Evolutionary conservation across 2,329 filamentous ascomycete species (phyloP).

Genomic region (Graphilbum fragrans): DNA sequence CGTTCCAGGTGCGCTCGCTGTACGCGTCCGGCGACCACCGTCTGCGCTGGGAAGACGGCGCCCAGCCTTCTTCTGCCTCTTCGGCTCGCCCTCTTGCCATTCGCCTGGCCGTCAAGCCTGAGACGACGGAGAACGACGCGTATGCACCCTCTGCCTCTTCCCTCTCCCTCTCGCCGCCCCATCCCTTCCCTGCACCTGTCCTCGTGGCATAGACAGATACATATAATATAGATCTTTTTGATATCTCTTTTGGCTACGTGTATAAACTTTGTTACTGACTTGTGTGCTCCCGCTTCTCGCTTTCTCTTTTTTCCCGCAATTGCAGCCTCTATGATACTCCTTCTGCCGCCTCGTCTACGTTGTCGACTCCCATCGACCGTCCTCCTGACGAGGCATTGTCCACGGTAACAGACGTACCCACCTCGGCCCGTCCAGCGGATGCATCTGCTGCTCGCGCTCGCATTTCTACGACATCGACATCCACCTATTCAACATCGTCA

Average conservation of each 20-base stretch:
- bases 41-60: constrained; percentile 39
- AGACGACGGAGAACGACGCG: background rate
- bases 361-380: background rate
- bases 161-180: constrained; percentile 1
- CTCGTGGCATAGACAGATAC: background rate
- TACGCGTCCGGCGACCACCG: constrained; percentile 45
- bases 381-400: background rate
- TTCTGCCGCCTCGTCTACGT: background rate
- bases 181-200: background rate
- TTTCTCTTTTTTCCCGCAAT: background rate
- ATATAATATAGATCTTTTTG: background rate
- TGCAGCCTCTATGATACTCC: background rate
- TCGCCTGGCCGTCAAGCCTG: background rate
- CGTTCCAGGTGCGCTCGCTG: constrained; percentile 56
- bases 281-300: background rate
- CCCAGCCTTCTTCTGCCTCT: background rate
- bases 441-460: too few relatives aligned
- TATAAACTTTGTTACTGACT: too few relatives aligned
- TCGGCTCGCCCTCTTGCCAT: background rate
- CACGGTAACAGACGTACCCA: background rate
- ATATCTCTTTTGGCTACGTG: background rate
- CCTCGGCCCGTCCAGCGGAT: background rate
- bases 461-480: too few relatives aligned
- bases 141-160: constrained; percentile 1
- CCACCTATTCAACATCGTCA: too few relatives aligned